Base-by-base conservation (phyloP, 345 rosid genomes). In the Eucalyptus tenuipes region DNA sequence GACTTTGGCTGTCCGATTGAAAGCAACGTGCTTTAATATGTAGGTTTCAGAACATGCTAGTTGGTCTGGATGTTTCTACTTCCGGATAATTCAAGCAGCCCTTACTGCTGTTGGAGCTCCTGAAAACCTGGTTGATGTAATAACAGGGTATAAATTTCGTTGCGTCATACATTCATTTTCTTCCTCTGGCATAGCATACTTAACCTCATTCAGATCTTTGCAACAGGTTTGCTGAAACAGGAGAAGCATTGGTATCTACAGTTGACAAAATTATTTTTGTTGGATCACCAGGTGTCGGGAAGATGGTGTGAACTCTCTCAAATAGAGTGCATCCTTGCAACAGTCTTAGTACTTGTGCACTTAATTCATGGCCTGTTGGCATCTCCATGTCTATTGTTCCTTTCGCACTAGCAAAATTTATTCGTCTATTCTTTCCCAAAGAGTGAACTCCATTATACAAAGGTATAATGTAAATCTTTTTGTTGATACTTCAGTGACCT, bases 101-200 rank as follows among this genome's bases (percentile, higher is more conserved):
- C 97, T 98, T 89, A 96, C 99, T 93, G 98, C 99, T 85, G 98
- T 96, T 42, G 97, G 95, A 88, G 99, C 98, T 92, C 99, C 99
- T 89, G 99, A 97, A 91, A 97, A 95, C 93, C 93, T 98, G 88
- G 99, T 97, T 37, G 98, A 96, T 86, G 95, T 97, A 89, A 97
- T 97, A 87, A 98, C 99, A 82, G 99, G 99, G 99, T 97, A 90
- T 86, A 93, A 84, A 81, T 88, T 90, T 57, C 55, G 37, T 52
- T 52, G 61, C 1, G 2, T 27, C 37, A 18, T 52, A 29, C 86
- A 52, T 66, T 84, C 18, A 37, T 49, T 40, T 87, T 57, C 86
- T 49, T 42, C 52, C 84, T 75, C 47, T 75, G 84, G 47, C 84
- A 20, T 75, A 75, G 84, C 15, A 75, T 40, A 75, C 84, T 59